Conservation (phyloP, 2,329 filamentous ascomycete genomes). For the Aureobasidium uvarum region DNA sequence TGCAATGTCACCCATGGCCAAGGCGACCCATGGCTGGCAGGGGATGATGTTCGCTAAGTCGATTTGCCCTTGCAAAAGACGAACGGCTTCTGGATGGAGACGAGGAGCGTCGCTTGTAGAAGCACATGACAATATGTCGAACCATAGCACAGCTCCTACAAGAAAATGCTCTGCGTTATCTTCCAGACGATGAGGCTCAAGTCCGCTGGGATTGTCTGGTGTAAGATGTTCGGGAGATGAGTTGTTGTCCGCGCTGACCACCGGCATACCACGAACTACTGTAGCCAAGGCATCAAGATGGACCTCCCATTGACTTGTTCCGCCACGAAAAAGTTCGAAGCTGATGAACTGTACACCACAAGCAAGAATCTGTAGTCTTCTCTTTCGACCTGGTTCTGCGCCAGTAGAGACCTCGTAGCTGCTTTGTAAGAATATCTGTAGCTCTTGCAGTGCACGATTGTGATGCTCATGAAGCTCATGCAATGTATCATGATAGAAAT, state of each 20-base stretch:
- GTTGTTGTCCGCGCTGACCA: neutral
- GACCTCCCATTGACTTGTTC: slow-evolving; percentile 22
- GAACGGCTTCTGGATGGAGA: neutral
- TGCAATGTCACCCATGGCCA: slow-evolving; percentile 18
- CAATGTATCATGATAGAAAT: slow-evolving; percentile 14
- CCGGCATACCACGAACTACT: neutral
- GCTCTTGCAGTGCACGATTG: slow-evolving; percentile 24
- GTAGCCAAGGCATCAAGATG: slow-evolving; percentile 22
- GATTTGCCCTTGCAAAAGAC: slow-evolving; percentile 1
- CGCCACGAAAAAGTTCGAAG: slow-evolving; percentile 26
- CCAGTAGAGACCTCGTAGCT: slow-evolving; percentile 17
- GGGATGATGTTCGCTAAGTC: slow-evolving; percentile 22
- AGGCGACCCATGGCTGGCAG: slow-evolving; percentile 22
- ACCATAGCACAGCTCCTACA: slow-evolving; percentile 21
- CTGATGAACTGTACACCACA: slow-evolving; percentile 26
- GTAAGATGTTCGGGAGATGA: neutral
- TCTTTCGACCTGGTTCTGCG: slow-evolving; percentile 1
- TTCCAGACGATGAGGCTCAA: slow-evolving; percentile 5
- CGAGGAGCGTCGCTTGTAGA: slow-evolving; percentile 12
- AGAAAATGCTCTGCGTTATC: slow-evolving; percentile 23
- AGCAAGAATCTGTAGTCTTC: slow-evolving; percentile 22
- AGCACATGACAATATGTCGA: slow-evolving; percentile 23
- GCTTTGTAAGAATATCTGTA: slow-evolving; percentile 25
- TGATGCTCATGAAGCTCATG: slow-evolving; percentile 25
- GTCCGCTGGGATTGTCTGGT: neutral